Conservation (phyloP, 331 rosid species). For the Prunus yedoensis region DNA sequence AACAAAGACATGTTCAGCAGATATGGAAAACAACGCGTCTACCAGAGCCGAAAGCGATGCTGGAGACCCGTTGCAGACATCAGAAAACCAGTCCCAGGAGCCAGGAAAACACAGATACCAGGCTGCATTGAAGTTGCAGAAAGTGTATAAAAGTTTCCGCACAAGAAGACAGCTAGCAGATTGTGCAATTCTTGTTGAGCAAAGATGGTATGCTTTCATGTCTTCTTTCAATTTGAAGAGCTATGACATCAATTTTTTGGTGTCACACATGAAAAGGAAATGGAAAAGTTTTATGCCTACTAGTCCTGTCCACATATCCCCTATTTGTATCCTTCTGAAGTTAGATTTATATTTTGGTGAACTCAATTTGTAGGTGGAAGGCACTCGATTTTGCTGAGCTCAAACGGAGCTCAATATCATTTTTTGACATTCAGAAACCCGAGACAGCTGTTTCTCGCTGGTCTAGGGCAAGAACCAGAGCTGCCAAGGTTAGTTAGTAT, state of each 20-base stretch:
- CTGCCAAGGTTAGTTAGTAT: conserved; percentile 63
- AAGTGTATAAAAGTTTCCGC: conserved; percentile 87
- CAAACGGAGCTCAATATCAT: conserved; percentile 74
- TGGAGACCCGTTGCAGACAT: conserved; percentile 18
- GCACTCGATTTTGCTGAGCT: conserved; percentile 82
- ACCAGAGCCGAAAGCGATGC: conserved; percentile 30
- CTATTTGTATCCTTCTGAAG: not conserved
- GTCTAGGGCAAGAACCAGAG: conserved; percentile 77
- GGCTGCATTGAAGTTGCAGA: conserved; percentile 81
- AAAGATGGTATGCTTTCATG: conserved; percentile 66
- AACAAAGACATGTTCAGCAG: conserved; percentile 35
- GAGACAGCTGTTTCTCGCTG: conserved; percentile 78
- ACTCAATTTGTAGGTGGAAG: conserved; percentile 62
- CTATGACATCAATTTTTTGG: conserved; percentile 1
- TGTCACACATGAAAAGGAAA: not conserved
- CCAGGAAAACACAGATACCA: conserved; percentile 25
- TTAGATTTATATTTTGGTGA: not conserved
- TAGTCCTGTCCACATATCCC: not conserved
- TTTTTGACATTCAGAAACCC: conserved; percentile 73
- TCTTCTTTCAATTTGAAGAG: conserved; percentile 18
- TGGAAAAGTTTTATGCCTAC: not conserved
- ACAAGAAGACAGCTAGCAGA: conserved; percentile 80
- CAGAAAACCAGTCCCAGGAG: conserved; percentile 10
- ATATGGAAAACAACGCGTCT: conserved; percentile 37
- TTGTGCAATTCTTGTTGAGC: conserved; percentile 86